Percentiles rank a stretch among this genome's conserved stretches.
phyloP scores from a whole-genome alignment of 2,329 filamentous ascomycete genomes.

The Arthrobotrys megalospora region DNA sequence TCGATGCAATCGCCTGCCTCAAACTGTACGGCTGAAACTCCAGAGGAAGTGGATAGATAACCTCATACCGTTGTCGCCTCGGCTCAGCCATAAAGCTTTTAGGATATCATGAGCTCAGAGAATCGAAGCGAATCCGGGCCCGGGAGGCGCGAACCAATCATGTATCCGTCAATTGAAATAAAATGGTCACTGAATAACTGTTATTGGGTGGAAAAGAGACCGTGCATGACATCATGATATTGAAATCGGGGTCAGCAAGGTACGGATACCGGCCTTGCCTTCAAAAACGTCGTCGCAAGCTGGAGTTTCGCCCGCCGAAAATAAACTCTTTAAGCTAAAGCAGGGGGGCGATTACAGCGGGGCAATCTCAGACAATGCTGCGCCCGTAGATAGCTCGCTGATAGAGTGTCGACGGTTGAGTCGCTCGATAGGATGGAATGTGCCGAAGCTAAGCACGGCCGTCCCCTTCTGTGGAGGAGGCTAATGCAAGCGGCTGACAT shows the following conservation, averaged over 20 bases:
- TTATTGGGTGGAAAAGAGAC: neutral
- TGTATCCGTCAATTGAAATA: neutral
- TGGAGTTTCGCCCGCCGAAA: neutral
- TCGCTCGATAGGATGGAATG: neutral
- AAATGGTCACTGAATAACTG: neutral
- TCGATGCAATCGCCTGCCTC: neutral
- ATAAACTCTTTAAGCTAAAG: neutral
- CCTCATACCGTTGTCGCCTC: neutral
- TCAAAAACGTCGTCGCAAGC: neutral
- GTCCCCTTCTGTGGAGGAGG: too few species aligned
- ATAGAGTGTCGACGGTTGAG: neutral
- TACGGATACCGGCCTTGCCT: neutral
- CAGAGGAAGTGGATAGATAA: neutral
- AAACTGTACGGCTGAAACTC: neutral
- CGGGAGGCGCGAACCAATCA: neutral
- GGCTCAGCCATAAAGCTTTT: neutral
- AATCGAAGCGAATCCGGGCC: too few species aligned
- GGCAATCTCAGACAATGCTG: neutral
- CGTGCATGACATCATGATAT: neutral
- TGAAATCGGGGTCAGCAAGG: neutral
- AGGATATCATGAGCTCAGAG: too few species aligned
- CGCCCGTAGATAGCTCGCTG: neutral
- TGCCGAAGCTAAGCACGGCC: neutral
- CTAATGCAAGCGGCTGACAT: neutral
- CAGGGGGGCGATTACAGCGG: neutral